Base-by-base conservation (phyloP, 75 land plant species). In the Pinus albicaulis region DNA sequence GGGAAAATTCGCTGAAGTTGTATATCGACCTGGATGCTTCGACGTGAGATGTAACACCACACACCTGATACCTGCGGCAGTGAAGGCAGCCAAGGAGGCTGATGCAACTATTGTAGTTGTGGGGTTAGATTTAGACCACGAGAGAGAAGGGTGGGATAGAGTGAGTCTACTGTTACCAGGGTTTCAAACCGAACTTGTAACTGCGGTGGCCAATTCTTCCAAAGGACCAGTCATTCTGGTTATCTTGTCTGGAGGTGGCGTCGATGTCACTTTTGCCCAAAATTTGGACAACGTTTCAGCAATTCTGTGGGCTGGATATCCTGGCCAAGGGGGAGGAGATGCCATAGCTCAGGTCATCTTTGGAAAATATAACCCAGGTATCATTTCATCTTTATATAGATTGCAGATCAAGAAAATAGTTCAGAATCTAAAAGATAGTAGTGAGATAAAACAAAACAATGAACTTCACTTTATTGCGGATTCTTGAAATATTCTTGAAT, bases 291-390 rank as follows among this genome's bases (percentile, higher is more conserved):
- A 78, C 8, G 74, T 88, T 25, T 48, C 22, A 23, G 64, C 71
- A 44, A 86, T 91, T 71, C 11, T 91, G 4, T 88, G 90, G 93
- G 85, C 72, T 72, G 93, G 93, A 1, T 88, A 82, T 57, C 93
- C 93, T 41, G 93, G 93, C 15, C 74, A 86, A n/a, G 83, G 64
- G n/a, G 93, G 93, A 2, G 91, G 93, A 5, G 24, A 48, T 19
- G 91, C 91, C 57, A 78, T 91, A 19, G 83, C 91, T 31, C 85
- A 86, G 55, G 80, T 88, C 59, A 63, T 91, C 44, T 91, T 88
- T 60, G 91, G 93, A 23, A 7, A 74, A 3, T 36, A 76, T 63
- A 92, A 89, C 82, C 93, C 94, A 73, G 83, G 90, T 90, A 66
- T n/a, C n/a, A n/a, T n/a, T n/a, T 1, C 31, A 31, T 31, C 31